A percentile compares a stretch with the other conserved stretches of the same genome.
These are phyloP conservation scores for Xylariaceae sp. DNA, from an alignment of 2,329 filamentous ascomycete species.

Conservation along the genomic window DNA sequence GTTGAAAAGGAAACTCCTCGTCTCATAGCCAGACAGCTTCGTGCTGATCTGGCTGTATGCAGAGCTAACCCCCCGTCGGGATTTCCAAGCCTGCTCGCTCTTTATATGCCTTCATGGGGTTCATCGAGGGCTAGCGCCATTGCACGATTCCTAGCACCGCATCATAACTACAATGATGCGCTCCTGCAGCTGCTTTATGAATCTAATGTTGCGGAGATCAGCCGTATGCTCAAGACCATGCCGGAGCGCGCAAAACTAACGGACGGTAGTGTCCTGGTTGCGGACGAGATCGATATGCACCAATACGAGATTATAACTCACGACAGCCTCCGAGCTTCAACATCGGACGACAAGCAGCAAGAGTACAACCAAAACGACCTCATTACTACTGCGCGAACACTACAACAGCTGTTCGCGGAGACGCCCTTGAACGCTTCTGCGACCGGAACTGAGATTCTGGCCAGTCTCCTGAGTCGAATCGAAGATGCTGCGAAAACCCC, in stretches of 20 bases:
- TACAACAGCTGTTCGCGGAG: conserved; percentile 4
- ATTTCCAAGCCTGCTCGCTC: conserved; percentile 11
- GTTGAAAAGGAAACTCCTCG: conserved; percentile 8
- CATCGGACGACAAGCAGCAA: not conserved
- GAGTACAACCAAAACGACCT: conserved; percentile 2
- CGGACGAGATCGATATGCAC: not conserved
- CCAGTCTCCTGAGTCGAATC: not conserved
- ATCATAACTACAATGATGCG: not conserved
- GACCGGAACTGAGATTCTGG: conserved; percentile 1
- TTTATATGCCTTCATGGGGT: conserved; percentile 12
- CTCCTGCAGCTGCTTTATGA: conserved; percentile 10
- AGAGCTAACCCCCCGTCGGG: not conserved
- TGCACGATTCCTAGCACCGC: not conserved
- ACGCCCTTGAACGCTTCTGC: not conserved
- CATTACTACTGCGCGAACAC: conserved; percentile 3
- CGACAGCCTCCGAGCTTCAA: not conserved
- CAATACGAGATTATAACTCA: not conserved
- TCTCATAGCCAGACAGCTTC: conserved; percentile 7
- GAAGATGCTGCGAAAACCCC: not conserved
- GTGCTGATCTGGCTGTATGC: conserved; percentile 4
- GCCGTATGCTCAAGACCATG: not conserved
- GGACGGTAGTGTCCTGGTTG: not conserved
- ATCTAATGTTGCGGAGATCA: conserved; percentile 6
- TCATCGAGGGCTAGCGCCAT: conserved; percentile 1
- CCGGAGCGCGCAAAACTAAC: not conserved